Evolutionary conservation across 768 basidiomycete species (phyloP).

Genomic region (Serendipita sp.): DNA sequence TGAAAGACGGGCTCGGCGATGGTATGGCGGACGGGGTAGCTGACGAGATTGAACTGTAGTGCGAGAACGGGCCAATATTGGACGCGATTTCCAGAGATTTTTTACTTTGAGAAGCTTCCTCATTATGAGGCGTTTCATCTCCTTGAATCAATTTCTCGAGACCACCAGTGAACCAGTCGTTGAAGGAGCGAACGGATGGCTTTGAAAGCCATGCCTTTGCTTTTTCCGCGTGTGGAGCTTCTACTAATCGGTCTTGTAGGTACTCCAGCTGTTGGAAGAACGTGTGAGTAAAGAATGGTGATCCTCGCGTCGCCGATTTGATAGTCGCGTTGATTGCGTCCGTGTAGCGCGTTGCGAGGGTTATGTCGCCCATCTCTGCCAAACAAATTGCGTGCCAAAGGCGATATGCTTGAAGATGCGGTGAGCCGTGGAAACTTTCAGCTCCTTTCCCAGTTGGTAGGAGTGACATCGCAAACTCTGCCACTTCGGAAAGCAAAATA

Average conservation of each 20-base stretch:
- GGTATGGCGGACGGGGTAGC: constrained; percentile 55
- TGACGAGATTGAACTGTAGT: constrained; percentile 85
- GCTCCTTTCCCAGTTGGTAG: constrained; percentile 64
- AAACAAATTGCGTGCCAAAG: constrained; percentile 60
- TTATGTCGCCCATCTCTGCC: constrained; percentile 68
- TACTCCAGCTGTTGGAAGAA: constrained; percentile 63
- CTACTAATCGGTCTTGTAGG: constrained; percentile 61
- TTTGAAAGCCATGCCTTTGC: constrained; percentile 73
- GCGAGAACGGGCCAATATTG: constrained; percentile 72
- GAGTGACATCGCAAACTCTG: constrained; percentile 79
- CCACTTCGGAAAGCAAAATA: constrained; percentile 73
- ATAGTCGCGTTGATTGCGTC: constrained; percentile 64
- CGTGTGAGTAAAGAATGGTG: constrained; percentile 48
- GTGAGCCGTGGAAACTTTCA: constrained; percentile 65
- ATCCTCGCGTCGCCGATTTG: constrained; percentile 29
- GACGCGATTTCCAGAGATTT: constrained; percentile 12
- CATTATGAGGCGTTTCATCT: constrained; percentile 24
- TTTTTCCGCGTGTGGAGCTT: constrained; percentile 59
- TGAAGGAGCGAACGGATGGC: constrained; percentile 81
- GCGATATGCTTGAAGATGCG: constrained; percentile 78
- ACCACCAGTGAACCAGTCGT: constrained; percentile 81
- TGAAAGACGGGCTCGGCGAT: constrained; percentile 47
- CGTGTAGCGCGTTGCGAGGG: constrained; percentile 71
- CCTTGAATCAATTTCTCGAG: constrained; percentile 87
- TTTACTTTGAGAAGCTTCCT: constrained; percentile 16